A percentile compares a stretch with the other conserved stretches of the same genome.
Evolutionary conservation across 2,329 filamentous ascomycete species (phyloP).

Genomic region (Dactylonectria macrodidyma): DNA sequence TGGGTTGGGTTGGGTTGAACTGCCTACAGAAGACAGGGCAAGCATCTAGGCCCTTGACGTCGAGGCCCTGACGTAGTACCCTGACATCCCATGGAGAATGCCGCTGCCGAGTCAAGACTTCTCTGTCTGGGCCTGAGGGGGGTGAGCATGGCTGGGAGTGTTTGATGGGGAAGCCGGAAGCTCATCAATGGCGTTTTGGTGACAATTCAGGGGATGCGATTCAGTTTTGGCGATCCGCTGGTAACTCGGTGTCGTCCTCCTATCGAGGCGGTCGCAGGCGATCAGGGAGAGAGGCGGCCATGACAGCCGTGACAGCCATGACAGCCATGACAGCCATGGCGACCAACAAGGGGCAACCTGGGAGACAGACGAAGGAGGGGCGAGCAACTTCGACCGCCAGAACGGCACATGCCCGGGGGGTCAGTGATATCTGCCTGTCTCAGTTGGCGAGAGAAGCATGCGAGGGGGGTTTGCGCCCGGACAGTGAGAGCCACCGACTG

Average conservation of each 20-base stretch:
- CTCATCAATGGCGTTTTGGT: slow-evolving; percentile 30
- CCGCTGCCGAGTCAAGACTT: slow-evolving; percentile 40
- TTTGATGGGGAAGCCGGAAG: slow-evolving; percentile 35
- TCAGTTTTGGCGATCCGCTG: slow-evolving; percentile 2
- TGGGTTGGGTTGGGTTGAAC: slow-evolving; percentile 14
- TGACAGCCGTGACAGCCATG: neutral
- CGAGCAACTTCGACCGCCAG: neutral
- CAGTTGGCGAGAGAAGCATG: slow-evolving; percentile 27
- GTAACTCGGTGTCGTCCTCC: neutral
- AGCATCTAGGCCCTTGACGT: slow-evolving; percentile 22
- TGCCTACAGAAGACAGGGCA: slow-evolving; percentile 20
- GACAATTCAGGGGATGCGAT: slow-evolving; percentile 41
- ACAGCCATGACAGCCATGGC: no score
- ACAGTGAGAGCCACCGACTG: slow-evolving; percentile 19
- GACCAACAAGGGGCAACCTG: neutral
- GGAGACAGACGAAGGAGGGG: slow-evolving; percentile 1
- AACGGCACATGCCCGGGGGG: slow-evolving; percentile 8
- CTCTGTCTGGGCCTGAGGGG: slow-evolving; percentile 25
- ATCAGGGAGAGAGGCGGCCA: neutral
- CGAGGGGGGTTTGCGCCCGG: slow-evolving; percentile 33
- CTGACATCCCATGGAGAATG: slow-evolving; percentile 18
- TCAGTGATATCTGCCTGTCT: slow-evolving; percentile 34
- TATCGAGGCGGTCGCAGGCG: neutral
- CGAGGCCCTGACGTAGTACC: slow-evolving; percentile 32
- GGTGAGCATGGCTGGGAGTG: slow-evolving; percentile 32